Evolutionary conservation across 1,284 basidiomycete genomes (phyloP), one percentile per base, ranked within the genome.

Genomic region (Hymenochaete sp.): DNA sequence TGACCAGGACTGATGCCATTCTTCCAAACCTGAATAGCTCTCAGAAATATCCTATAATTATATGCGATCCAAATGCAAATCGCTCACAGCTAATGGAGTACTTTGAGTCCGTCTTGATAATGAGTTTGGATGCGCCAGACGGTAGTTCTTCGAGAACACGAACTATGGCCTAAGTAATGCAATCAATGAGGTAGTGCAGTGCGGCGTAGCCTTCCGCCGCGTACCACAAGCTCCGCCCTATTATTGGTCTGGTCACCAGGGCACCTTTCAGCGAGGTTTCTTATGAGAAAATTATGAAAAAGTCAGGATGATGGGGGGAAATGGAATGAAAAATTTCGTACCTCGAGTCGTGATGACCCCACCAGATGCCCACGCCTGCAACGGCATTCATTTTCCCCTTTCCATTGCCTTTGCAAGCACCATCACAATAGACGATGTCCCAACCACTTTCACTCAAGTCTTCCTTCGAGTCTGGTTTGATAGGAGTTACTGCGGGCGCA

Each of bases 171-270:
- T 89, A 16, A 19, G 5, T 6, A 5, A 5, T 8, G 13, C 32
- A 32, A 16, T 29, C 25, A 25, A 18, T n/a, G 33, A 32, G 31
- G 27, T 39, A 37, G 24, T n/a, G 45, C 25, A 16, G 25, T 29
- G 29, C 19, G 14, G 18, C 16, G 37, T 35, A 37, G 28, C 28
- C n/a, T 24, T 38, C 6, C 38, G n/a, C n/a, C 9, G 67, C 77
- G 52, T 49, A 84, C 88, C 52, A 87, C 79, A 22, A 93, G 69
- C 59, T 93, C 90, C 2, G 87, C 90, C 10, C 87, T 71, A 52
- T 93, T 93, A 59, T 93, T 93, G 0, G 89, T 93, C 59, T 93
- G 90, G 37, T 64, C 66, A 1, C 90, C 91, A 2, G 86, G 83
- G 53, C 88, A 83, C 16, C 89, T 69, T 54, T 88, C 82, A 0